Conservation (phyloP, 2,329 filamentous ascomycete species). For the Colletotrichum sidae region DNA sequence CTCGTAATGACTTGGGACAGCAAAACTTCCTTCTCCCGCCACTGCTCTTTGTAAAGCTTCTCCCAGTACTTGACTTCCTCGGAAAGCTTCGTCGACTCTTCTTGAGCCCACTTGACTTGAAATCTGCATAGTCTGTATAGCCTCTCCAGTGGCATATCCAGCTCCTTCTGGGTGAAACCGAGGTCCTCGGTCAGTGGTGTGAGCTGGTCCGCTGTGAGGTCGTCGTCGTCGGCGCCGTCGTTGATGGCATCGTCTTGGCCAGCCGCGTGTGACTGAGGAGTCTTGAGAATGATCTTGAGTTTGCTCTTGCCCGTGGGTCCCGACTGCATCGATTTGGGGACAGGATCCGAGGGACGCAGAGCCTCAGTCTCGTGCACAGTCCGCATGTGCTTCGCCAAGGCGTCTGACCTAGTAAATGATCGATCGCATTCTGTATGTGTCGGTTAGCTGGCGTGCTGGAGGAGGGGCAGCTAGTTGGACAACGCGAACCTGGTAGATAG, state of each 20-base stretch:
- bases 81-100: constrained; percentile 72
- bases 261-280: constrained; percentile 66
- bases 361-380: constrained; percentile 98
- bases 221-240: constrained; percentile 66
- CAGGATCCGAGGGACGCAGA: constrained; percentile 81
- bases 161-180: constrained; percentile 74
- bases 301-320: constrained; percentile 60
- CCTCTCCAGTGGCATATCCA: constrained; percentile 67
- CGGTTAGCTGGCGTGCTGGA: constrained; percentile 38
- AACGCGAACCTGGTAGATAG: constrained; percentile 80
- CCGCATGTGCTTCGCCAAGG: constrained; percentile 97
- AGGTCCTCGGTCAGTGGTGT: constrained; percentile 67
- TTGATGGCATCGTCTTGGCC: constrained; percentile 67
- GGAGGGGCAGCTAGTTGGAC: constrained; percentile 38
- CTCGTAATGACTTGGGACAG: constrained; percentile 77
- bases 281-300: constrained; percentile 74
- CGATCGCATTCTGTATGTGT: constrained; percentile 85
- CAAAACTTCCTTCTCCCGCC: constrained; percentile 83
- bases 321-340: constrained; percentile 75
- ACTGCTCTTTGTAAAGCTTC: constrained; percentile 75
- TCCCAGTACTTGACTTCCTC: constrained; percentile 76
- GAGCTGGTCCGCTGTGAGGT: constrained; percentile 69
- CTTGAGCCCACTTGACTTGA: constrained; percentile 79
- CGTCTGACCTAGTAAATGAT: constrained; percentile 95
- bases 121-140: constrained; percentile 76